Evolutionary conservation across 1,284 basidiomycete species (phyloP), one percentile per base, ranked within the genome.

Genomic region (Xerocomus nothofagi): DNA sequence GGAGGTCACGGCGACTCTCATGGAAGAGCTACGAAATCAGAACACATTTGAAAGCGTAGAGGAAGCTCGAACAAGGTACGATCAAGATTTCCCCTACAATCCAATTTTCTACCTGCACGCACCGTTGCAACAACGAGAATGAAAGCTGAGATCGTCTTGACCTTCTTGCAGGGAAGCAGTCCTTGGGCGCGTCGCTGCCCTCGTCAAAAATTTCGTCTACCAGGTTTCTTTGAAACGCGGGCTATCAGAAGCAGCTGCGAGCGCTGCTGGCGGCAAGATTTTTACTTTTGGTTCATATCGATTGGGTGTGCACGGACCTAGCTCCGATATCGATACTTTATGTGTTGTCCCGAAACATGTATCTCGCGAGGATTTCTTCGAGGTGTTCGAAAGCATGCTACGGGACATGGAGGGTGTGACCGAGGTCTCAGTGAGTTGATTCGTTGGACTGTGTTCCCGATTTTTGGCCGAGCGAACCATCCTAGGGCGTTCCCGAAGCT

Each of bases 261-360:
- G 73, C 44, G 82, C 88, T 47, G 91, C 95, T 6, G 97, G 96
- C 50, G 97, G 96, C 56, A 96, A 98, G 75, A 98, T 99, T 67
- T 99, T 95, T 70, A 98, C 97, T 4, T 99, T 98, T 68, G 96
- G 97, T 32, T 97, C 94, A 44, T 96, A 96, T 76, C 84, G 91
- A 57, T 77, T 99, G 37, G 96, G 96, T 50, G 96, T 99, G 14
- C 97, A 99, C 70, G 93, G 93, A 12, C 96, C 97, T 30, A 92
- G 93, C 9, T 82, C 89, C 39, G 96, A 99, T 83, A 98, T 99
- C 68, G 96, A 99, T 75, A 98, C 95, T n/a, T 78, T 99, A 30
- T 94, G 94, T 68, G 96, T 99, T 24, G 97, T 97, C 26, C 96
- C 96, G 6, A 93, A 94, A 69, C 93, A 98, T 70, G 89, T 99